Base-by-base conservation (phyloP, 805 yeast genomes). In the Schwanniomyces pseudopolymorphus region DNA sequence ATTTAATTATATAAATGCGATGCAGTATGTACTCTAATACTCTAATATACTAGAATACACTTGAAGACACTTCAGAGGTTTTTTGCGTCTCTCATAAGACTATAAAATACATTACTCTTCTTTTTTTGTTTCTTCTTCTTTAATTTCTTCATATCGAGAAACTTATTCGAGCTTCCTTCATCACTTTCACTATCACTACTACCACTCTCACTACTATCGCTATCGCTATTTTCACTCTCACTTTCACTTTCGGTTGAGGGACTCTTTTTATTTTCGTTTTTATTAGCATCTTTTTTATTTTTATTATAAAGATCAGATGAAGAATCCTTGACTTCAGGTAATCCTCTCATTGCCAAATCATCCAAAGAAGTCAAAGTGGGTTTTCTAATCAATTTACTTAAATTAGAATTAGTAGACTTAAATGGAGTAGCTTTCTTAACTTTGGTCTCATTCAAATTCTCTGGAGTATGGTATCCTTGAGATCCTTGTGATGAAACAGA, bases 281-380 rank as follows among this genome's bases (percentile, higher is more conserved):
- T 44, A 7, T 33, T 38, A 20, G 16, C 27, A 10, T 24, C 21
- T 13, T 25, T 25, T 7, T 25, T 14, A 7, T 10, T 21, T 19
- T 6, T 28, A 11, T 17, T 41, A n/a, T 27, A 21, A 7, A 31
- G 8, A 31, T 8, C 11, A 14, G 33, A 22, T 26, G 26, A 44
- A 6, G 69, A 68, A 39, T 83, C 87, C 45, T 73, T 76, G 0
- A 84, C 88, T 17, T 80, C 87, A 1, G 90, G 90, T 10, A 84
- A 75, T 3, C 88, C 89, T 43, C 84, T 70, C n/a, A 76, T 72
- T 4, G 77, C 83, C 48, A 85, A 66, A 49, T 84, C 86, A 3
- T 80, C 76, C 26, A 85, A 63, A 0, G 87, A 78, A 14, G 62
- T 54, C 44, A 81, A 70, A 0, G 84, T 77, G 1, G 70, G 70